Base-by-base conservation (phyloP, 345 rosid genomes). In the Lepidium sativum region DNA sequence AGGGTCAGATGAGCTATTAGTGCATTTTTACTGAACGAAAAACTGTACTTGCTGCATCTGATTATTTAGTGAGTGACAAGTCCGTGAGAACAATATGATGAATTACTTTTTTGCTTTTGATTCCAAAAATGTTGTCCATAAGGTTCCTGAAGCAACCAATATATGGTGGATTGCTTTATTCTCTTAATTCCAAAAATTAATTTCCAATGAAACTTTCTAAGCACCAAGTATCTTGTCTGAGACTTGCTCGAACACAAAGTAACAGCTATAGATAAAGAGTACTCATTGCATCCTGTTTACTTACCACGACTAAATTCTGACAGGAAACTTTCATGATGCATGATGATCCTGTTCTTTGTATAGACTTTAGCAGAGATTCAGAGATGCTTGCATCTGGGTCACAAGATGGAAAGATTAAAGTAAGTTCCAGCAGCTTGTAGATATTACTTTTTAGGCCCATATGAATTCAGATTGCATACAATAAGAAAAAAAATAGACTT, bases 261-360 rank as follows among this genome's bases (percentile, higher is more conserved):
- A 55, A 21, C 14, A 63, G 37, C 38, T 21, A 37, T 17, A 42
- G 41, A 23, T 56, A 20, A 42, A 47, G 40, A n/a, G 20, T 68
- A 56, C 34, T 38, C 42, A 58, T 58, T 38, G 50, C 69, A n/a
- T 38, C 43, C 75, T 13, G 68, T 39, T 58, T 61, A 15, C 43
- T 63, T 47, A 37, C 41, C 72, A 37, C 58, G 54, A 61, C 51
- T 53, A 37, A 21, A 63, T 61, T 75, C 58, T 73, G 72, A 68
- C 89, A 91, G 99, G 97, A 95, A 81, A 84, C 89, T 62, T 91
- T 95, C 80, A 95, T 95, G 97, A 88, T 95, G 97, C 99, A 95
- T 63, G 97, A 95, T 63, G 96, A 91, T 63, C 89, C 96, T 51
- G 91, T 91, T 72, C 92, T 95, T 43, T 91, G 95, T 80, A 81